These are phyloP conservation scores for Polytrichum commune DNA, from an alignment of 225 moss, liverwort and hornwort species.

Conservation along the genomic window DNA sequence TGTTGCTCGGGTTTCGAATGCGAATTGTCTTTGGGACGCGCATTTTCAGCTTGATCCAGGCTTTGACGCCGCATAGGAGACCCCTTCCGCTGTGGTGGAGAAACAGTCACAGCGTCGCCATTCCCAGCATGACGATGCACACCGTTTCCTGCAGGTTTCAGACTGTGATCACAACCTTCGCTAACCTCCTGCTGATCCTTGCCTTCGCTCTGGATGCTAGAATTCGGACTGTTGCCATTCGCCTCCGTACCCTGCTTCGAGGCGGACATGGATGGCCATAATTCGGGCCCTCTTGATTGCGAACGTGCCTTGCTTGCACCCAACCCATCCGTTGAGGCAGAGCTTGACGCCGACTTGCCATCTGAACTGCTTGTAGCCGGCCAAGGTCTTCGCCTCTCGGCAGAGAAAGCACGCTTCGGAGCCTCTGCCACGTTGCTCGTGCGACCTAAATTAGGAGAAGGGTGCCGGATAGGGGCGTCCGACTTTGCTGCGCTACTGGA, in stretches of 20 bases:
- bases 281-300: conserved; percentile 44
- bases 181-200: conserved; percentile 36
- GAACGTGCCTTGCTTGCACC: conserved; percentile 23
- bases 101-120: conserved; percentile 25
- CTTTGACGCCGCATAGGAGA: conserved; percentile 91
- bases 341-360: conserved; percentile 26
- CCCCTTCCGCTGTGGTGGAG: conserved; percentile 57
- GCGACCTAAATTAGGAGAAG: conserved; percentile 91
- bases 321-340: conserved; percentile 23
- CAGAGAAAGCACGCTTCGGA: conserved; percentile 80
- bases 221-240: conserved; percentile 27
- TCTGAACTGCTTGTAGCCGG: conserved; percentile 49
- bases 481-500: conserved; percentile 6
- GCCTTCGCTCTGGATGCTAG: conserved; percentile 21
- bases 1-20: conserved; percentile 80
- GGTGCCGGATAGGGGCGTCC: conserved; percentile 63
- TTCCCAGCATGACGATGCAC: conserved; percentile 38
- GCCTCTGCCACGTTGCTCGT: conserved; percentile 36
- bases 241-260: conserved; percentile 32
- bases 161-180: conserved; percentile 49
- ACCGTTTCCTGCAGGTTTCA: conserved; percentile 78
- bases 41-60: conserved; percentile 78
- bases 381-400: conserved; percentile 90
- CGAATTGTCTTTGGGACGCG: conserved; percentile 62
- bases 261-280: conserved; percentile 57